Evolutionary conservation across 2,329 filamentous ascomycete species (phyloP), one percentile per base, ranked within the genome.

Genomic region (Xylariaceae sp.): DNA sequence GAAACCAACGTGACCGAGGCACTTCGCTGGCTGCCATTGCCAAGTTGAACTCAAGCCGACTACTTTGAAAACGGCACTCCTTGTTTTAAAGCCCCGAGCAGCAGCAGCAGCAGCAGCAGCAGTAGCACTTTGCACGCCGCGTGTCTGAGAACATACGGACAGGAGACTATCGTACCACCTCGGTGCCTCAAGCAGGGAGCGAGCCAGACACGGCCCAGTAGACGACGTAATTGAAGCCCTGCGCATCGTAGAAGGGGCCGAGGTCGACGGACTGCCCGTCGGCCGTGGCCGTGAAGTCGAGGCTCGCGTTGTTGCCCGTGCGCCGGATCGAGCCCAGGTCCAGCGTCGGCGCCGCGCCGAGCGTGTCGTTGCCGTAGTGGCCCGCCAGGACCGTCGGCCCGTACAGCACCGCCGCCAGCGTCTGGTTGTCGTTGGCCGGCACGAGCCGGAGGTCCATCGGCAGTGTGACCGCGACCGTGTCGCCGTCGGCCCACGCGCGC

Each of bases 361-460:
- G 26, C 0, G 41, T 32, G 2, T 29, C 31, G 12, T 49, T 47
- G 1, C 65, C 65, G 33, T 71, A 70, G 36, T 70, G 63, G 0
- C 62, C 68, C 1, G 58, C 51, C 12, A 72, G 43, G 4, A 71
- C 48, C 0, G 60, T 58, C 0, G 67, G 69, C 0, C 68, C 69
- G 33, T 60, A 72, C 0, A 65, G 64, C 9, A 71, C 29, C 0
- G 68, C 67, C 3, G 61, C 66, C 2, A 70, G 36, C 3, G 31
- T 49, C 3, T 47, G 29, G 19, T 70, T 56, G 33, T 73, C 68
- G 35, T 71, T 70, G n/a, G 69, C 64, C 0, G 58, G 38, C 2
- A 72, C 45, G 0, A 57, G 56, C 5, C 58, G 55, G 1, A 71
- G 45, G 11, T 45, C 49, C 65, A 70, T 69, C 0, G 66, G 67